These are phyloP conservation scores for Porodaedalea pini DNA, from an alignment of 1,284 basidiomycete species.

Conservation along the genomic window DNA sequence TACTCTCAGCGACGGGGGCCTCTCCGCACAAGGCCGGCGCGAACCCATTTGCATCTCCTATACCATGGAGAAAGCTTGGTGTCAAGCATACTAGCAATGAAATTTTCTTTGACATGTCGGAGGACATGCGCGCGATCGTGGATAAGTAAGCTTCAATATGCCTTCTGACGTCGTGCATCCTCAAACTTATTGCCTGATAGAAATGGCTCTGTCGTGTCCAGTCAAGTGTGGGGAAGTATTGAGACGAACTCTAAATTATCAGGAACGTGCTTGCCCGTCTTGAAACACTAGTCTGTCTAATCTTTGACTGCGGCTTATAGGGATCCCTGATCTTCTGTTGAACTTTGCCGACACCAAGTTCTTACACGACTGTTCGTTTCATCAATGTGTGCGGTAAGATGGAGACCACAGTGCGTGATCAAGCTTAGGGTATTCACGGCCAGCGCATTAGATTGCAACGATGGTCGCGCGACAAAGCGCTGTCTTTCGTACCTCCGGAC, in stretches of 20 bases:
- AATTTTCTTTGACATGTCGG: slow-evolving; percentile 89
- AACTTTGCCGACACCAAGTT: slow-evolving; percentile 77
- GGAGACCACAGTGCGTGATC: background rate
- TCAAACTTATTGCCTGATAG: slow-evolving; percentile 35
- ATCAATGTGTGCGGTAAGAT: slow-evolving; percentile 80
- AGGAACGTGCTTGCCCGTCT: slow-evolving; percentile 39
- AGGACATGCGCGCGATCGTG: slow-evolving; percentile 80
- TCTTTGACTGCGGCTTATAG: slow-evolving; percentile 35
- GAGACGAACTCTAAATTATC: slow-evolving; percentile 81
- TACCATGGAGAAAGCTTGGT: slow-evolving; percentile 90
- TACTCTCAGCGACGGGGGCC: slow-evolving; percentile 60
- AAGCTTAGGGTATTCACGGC: background rate
- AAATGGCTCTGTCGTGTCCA: slow-evolving; percentile 70
- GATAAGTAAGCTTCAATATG: slow-evolving; percentile 54
- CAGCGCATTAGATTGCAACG: slow-evolving; percentile 57
- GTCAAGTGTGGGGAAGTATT: slow-evolving; percentile 76
- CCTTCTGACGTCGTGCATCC: background rate
- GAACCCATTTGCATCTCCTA: slow-evolving; percentile 85
- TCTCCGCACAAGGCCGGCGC: slow-evolving; percentile 41
- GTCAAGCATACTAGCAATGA: slow-evolving; percentile 88
- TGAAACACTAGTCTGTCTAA: background rate
- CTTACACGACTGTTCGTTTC: slow-evolving; percentile 80
- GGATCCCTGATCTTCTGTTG: slow-evolving; percentile 84
- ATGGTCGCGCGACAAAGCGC: slow-evolving; percentile 74
- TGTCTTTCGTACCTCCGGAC: slow-evolving; percentile 95